Base-by-base conservation (phyloP, 2,329 filamentous ascomycete genomes). In the Clonostachys sp. region DNA sequence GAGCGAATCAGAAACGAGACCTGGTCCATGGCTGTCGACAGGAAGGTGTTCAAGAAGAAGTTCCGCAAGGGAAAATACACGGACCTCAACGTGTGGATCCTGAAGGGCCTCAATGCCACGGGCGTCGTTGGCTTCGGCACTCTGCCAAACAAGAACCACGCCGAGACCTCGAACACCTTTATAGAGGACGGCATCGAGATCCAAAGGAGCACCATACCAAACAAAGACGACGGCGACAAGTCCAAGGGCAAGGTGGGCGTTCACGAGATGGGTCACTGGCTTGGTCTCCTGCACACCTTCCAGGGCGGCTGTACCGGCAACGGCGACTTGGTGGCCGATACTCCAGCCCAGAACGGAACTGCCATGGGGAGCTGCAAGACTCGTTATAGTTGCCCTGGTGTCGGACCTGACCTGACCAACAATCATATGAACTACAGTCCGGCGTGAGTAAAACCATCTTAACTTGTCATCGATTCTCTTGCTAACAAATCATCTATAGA, bases 251-350 rank as follows among this genome's bases (percentile, higher is more conserved):
- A 59, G 53, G 61, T 61, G 3, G 55, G 51, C 33, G 57, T 55
- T 35, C 72, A 75, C 60, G 73, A 75, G 59, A 59, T 70, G 40
- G 73, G 73, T 14, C 73, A 75, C 62, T 76, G 72, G 72, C 57
- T 75, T 45, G 72, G 72, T 45, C 64, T 77, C 20, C 65, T 63
- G 54, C 73, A 77, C 59, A 73, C 71, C 42, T 76, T 76, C 58
- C 57, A 73, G 50, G 71, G 66, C 41, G 69, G 66, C 50, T 67
- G 66, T 53, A 52, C 17, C 14, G 56, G 61, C 8, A 50, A 44
- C 41, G 71, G 69, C 36, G 72, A 75, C 54, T 57, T 51, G 35
- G 57, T 74, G 18, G 53, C 57, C 48, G 71, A 74, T 49, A 74
- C 71, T 24, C 68, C 71, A 18, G 61, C 66, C 30, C 59, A 68